Evolutionary conservation across 768 basidiomycete species (phyloP).

Genomic region (Rhodotorula graminis): DNA sequence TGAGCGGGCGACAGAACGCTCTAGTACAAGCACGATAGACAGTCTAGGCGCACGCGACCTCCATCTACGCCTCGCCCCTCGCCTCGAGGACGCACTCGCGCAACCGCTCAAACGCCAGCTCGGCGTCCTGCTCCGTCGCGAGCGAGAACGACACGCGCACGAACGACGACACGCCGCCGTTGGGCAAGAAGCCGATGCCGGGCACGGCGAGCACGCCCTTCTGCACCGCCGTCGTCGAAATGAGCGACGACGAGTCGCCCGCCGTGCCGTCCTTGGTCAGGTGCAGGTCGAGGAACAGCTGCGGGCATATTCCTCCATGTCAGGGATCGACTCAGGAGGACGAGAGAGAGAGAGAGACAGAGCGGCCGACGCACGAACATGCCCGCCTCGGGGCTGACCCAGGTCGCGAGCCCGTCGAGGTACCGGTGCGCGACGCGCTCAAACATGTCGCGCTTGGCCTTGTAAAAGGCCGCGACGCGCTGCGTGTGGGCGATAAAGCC

Average conservation of each 20-base stretch:
- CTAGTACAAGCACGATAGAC: too few species aligned
- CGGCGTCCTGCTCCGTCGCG: conserved; percentile 61
- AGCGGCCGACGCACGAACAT: conserved; percentile 62
- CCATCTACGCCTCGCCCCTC: conserved; percentile 4
- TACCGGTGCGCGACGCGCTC: conserved; percentile 69
- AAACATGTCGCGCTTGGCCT: conserved; percentile 68
- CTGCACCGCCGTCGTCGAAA: conserved; percentile 68
- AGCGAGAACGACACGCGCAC: conserved; percentile 80
- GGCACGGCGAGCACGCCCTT: conserved; percentile 85
- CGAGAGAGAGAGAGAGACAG: not conserved
- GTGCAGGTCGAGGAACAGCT: conserved; percentile 40
- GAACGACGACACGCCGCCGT: conserved; percentile 62
- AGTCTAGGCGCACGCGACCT: not conserved
- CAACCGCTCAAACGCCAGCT: conserved; percentile 67
- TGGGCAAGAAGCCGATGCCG: conserved; percentile 72
- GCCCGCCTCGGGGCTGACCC: conserved; percentile 63
- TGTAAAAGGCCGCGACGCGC: conserved; percentile 54
- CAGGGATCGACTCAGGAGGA: not conserved
- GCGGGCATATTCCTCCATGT: not conserved
- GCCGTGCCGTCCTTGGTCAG: conserved; percentile 42
- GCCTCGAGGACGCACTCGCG: conserved; percentile 39
- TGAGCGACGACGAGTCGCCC: conserved; percentile 69
- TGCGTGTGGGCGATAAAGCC: conserved; percentile 67
- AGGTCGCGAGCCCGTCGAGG: conserved; percentile 64
- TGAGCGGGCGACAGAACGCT: too few species aligned